These are phyloP conservation scores for Cladosporium halotolerans DNA, from an alignment of 2,329 filamentous ascomycete species.

Conservation along the genomic window DNA sequence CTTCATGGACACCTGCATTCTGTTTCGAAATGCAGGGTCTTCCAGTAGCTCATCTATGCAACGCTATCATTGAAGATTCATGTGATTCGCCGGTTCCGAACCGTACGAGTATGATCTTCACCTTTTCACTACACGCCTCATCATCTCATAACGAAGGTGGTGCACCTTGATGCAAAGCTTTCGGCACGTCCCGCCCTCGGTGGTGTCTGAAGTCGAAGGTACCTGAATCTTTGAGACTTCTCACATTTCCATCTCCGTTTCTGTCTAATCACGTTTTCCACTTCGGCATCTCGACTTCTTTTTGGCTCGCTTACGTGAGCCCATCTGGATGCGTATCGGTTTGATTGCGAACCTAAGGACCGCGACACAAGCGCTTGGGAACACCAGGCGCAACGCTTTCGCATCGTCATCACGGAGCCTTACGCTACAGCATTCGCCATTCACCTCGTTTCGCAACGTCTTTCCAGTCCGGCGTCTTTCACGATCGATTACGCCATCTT, in stretches of 20 bases:
- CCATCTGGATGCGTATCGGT: conserved; percentile 16
- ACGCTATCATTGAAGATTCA: too few relatives aligned
- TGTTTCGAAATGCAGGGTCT: too few relatives aligned
- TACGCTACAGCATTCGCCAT: neutral
- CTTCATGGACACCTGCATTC: too few relatives aligned
- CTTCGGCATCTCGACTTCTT: neutral
- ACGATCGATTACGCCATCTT: neutral
- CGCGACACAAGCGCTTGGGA: conserved; percentile 6
- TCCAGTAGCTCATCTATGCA: too few relatives aligned
- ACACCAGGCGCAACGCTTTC: conserved; percentile 8
- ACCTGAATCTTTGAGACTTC: neutral
- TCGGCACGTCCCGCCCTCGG: neutral
- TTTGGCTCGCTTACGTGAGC: conserved; percentile 10
- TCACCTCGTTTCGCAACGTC: neutral
- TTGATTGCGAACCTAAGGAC: conserved; percentile 12
- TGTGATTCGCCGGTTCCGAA: too few relatives aligned
- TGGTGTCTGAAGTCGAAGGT: neutral
- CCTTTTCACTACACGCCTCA: too few relatives aligned
- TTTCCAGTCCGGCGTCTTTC: neutral
- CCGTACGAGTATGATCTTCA: too few relatives aligned
- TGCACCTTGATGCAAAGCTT: neutral
- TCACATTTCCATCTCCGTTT: neutral
- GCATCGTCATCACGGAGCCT: conserved; percentile 5
- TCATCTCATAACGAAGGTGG: neutral
- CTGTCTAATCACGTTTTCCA: neutral